These are phyloP conservation scores for Claviceps sp. DNA, from an alignment of 2,329 filamentous ascomycete genomes.

Conservation along the genomic window DNA sequence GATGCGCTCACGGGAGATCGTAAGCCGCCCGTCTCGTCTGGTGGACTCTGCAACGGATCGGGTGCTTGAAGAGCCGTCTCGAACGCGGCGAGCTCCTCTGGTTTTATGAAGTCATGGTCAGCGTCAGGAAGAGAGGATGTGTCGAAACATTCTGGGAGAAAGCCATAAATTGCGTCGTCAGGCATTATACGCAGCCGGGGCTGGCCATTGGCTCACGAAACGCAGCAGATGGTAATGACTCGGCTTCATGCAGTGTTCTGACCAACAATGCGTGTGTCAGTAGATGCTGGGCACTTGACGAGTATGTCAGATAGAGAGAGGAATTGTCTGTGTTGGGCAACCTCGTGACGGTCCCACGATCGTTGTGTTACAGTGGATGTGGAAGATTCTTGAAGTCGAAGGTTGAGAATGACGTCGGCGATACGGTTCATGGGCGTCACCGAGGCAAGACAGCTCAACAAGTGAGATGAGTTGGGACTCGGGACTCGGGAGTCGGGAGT, in stretches of 20 bases:
- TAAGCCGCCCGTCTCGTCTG: slow-evolving; percentile 33
- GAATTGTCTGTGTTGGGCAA: too few relatives aligned
- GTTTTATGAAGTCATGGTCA: slow-evolving; percentile 61
- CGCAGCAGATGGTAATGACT: neutral
- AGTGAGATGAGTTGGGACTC: too few relatives aligned
- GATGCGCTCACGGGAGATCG: slow-evolving; percentile 26
- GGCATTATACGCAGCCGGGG: slow-evolving; percentile 9
- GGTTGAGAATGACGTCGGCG: too few relatives aligned
- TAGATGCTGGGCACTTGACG: too few relatives aligned
- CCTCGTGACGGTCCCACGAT: too few relatives aligned
- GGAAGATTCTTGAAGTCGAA: too few relatives aligned
- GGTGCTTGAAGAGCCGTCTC: slow-evolving; percentile 70
- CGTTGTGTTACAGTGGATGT: too few relatives aligned
- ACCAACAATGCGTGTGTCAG: neutral
- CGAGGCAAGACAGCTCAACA: too few relatives aligned
- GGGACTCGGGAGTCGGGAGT: too few relatives aligned
- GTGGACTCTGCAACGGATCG: slow-evolving; percentile 53
- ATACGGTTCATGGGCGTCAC: too few relatives aligned
- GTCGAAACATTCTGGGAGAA: slow-evolving; percentile 52
- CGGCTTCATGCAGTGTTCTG: neutral
- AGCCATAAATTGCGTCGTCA: slow-evolving; percentile 34
- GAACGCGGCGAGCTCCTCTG: slow-evolving; percentile 65
- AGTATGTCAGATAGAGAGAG: too few relatives aligned
- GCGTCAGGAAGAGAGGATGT: slow-evolving; percentile 60
- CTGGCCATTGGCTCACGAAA: neutral